Evolutionary conservation across 345 rosid species (phyloP).

Genomic region (Erysimum cheiranthoides): DNA sequence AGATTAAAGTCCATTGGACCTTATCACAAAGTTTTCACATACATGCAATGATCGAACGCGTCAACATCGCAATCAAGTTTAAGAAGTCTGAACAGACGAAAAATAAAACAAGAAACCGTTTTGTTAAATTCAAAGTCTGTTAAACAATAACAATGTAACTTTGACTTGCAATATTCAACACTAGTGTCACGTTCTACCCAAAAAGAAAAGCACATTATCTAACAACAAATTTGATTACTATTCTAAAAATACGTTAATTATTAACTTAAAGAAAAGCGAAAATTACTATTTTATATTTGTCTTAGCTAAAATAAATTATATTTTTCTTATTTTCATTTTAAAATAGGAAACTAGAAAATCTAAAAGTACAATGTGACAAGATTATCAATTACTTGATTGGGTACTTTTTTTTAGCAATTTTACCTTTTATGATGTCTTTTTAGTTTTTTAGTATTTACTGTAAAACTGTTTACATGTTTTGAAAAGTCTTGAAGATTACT

Average conservation of each 20-base stretch:
- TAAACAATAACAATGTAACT: conserved; percentile 27
- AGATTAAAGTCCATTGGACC: neutral
- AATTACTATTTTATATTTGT: neutral
- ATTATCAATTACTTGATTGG: neutral
- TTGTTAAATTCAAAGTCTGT: conserved; percentile 19
- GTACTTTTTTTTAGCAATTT: neutral
- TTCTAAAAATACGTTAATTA: neutral
- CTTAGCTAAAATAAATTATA: neutral
- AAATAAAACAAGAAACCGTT: neutral
- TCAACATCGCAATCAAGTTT: conserved; percentile 14
- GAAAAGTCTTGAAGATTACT: neutral
- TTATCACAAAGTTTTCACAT: neutral
- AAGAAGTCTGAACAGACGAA: neutral
- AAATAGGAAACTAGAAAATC: neutral
- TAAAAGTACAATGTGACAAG: neutral
- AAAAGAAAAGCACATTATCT: neutral
- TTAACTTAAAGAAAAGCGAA: neutral
- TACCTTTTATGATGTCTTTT: neutral
- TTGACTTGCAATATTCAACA: conserved; percentile 21
- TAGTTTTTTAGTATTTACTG: neutral
- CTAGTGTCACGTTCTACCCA: conserved; percentile 7
- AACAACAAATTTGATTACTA: neutral
- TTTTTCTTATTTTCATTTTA: neutral
- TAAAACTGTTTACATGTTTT: neutral
- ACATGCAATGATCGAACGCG: neutral